A percentile compares a stretch with the other conserved stretches of the same genome.
These are phyloP conservation scores for Oryza rufipogon DNA, from an alignment of 176 grass and related monocot genomes.

Conservation along the genomic window DNA sequence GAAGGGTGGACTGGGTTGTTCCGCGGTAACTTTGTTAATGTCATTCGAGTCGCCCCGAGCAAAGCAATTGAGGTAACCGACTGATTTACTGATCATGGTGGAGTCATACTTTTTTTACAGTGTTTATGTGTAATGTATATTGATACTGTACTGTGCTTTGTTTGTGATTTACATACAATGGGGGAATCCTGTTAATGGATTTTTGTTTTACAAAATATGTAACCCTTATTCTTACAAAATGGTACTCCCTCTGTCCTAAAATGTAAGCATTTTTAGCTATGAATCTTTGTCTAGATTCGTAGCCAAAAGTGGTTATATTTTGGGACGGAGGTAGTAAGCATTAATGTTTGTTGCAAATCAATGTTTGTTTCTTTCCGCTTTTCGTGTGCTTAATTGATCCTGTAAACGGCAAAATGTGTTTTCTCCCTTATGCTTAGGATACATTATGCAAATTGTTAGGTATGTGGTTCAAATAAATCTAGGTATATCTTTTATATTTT, in stretches of 20 bases:
- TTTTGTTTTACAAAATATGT: neutral
- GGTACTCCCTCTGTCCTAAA: neutral
- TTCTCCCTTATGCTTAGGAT: neutral
- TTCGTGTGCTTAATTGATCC: neutral
- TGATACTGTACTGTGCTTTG: neutral
- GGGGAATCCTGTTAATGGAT: neutral
- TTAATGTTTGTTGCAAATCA: neutral
- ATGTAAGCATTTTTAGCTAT: too few relatives aligned
- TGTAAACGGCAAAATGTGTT: neutral
- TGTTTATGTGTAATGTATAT: neutral
- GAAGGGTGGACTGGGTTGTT: conserved; percentile 90
- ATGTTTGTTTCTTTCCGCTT: neutral
- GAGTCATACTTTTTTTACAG: neutral
- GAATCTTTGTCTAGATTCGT: too few relatives aligned
- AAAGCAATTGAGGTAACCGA: conserved; percentile 88
- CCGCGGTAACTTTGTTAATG: conserved; percentile 91
- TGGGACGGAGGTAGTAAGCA: neutral
- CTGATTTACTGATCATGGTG: conserved; percentile 3
- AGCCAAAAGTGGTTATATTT: too few relatives aligned
- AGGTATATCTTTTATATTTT: neutral
- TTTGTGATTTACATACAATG: neutral
- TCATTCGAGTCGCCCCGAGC: conserved; percentile 84
- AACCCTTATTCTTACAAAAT: neutral
- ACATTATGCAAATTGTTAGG: neutral
- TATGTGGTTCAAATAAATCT: neutral